Evolutionary conservation across 2,329 filamentous ascomycete genomes (phyloP), one percentile per base, ranked within the genome.

Genomic region (Claviceps paspali): DNA sequence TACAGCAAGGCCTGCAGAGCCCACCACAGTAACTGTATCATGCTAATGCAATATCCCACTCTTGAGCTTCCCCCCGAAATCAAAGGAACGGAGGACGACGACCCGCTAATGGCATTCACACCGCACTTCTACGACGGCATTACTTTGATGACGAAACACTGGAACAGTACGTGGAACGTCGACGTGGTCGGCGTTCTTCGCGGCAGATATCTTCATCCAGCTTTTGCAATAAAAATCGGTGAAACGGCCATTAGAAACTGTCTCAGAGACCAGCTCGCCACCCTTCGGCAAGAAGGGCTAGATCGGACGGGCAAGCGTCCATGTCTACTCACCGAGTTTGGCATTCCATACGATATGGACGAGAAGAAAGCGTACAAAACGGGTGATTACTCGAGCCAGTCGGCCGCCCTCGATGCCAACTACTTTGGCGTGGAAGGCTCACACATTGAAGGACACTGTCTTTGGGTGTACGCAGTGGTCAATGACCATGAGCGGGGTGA

Each of bases 341-440:
- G 91, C 6, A 95, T 98, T 41, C 91, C 91, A 0, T 98, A 94
- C 53, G 91, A 98, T 53, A 96, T 98, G 92, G 88, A 98, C 52
- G 79, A 94, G 46, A 87, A 94, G 59, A 70, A 91, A 51, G 91
- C 91, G 1, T 98, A 98, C 61, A 83, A 85, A 59, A 94, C 85
- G 5, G 91, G 92, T 6, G 83, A 98, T 56, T 98, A 94, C 59
- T 80, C 82, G 31, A 94, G 84, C 49, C 91, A 98, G 55, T 82
- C 81, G 24, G 76, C 83, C 2, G 91, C 91, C 6, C 79, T 98
- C 65, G 91, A 98, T 59, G 91, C 92, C 37, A 98, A 96, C 54
- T 85, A 94, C 54, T 98, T 79, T 61, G 91, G 82, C 0, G 68
- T 94, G 1, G 91, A 98, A 60, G 84, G 83, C 0, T 81, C 84